phyloP scores from a whole-genome alignment of 768 basidiomycete genomes.

The Rhizopogon sp. region DNA sequence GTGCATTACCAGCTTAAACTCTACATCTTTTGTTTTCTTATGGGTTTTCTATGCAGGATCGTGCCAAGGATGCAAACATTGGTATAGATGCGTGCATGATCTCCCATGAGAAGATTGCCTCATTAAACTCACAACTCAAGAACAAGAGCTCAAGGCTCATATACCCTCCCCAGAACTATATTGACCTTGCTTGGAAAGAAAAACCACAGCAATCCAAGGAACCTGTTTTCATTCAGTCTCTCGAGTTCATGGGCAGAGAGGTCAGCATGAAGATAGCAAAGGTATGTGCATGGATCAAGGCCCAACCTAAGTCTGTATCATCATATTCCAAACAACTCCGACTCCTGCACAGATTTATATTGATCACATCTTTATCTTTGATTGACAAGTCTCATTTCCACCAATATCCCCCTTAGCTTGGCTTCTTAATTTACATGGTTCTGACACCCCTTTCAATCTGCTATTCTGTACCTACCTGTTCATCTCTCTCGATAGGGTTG shows the following conservation, averaged over 20 bases:
- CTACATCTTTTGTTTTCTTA: background rate
- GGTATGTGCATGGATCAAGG: slow-evolving; percentile 64
- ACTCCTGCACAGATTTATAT: slow-evolving; percentile 59
- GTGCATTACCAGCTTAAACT: slow-evolving; percentile 31
- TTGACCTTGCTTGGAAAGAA: slow-evolving; percentile 79
- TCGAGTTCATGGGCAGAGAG: slow-evolving; percentile 67
- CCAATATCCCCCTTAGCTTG: slow-evolving; percentile 87
- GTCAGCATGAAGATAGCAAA: slow-evolving; percentile 63
- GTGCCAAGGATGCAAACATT: slow-evolving; percentile 42
- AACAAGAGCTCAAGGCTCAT: slow-evolving; percentile 59
- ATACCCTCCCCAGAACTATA: slow-evolving; percentile 78
- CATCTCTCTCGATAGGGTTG: slow-evolving; percentile 52
- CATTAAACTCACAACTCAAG: slow-evolving; percentile 52
- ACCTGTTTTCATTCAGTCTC: slow-evolving; percentile 61
- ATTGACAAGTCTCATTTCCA: slow-evolving; percentile 46
- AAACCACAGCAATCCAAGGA: slow-evolving; percentile 67
- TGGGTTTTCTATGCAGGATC: slow-evolving; percentile 29
- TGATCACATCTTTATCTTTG: slow-evolving; percentile 62
- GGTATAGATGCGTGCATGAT: slow-evolving; percentile 86
- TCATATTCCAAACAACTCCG: slow-evolving; percentile 60
- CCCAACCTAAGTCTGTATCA: slow-evolving; percentile 52
- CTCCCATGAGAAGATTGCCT: slow-evolving; percentile 62
- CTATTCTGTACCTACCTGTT: slow-evolving; percentile 87
- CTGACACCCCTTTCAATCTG: slow-evolving; percentile 87
- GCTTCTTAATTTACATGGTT: no score